Percentiles rank a stretch among this genome's conserved stretches.
These are phyloP conservation scores for Daedaleopsis sinensis DNA, from an alignment of 768 basidiomycete genomes.

Conservation along the genomic window DNA sequence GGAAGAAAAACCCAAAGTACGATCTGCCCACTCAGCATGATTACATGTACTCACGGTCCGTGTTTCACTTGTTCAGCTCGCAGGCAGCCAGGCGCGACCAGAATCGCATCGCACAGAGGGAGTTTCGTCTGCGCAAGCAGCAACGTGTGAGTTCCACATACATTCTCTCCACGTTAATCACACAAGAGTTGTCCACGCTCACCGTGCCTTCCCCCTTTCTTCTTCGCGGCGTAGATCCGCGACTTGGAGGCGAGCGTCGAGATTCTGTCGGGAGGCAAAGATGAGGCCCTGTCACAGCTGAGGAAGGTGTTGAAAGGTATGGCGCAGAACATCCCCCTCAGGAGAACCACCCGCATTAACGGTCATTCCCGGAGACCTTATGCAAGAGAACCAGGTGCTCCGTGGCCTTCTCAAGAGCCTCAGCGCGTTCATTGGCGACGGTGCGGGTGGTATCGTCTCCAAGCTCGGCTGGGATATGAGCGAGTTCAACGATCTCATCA, in stretches of 20 bases:
- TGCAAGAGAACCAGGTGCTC: slow-evolving; percentile 87
- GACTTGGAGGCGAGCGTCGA: slow-evolving; percentile 96
- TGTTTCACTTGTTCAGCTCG: slow-evolving; percentile 53
- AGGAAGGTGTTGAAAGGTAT: slow-evolving; percentile 78
- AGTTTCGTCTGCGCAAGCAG: slow-evolving; percentile 91
- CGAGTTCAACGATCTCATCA: slow-evolving; percentile 82
- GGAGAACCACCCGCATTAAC: slow-evolving; percentile 7
- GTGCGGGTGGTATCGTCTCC: slow-evolving; percentile 73
- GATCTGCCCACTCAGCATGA: slow-evolving; percentile 31
- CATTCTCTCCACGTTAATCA: not conserved
- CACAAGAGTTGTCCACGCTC: not conserved
- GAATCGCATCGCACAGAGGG: slow-evolving; percentile 90
- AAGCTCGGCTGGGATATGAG: slow-evolving; percentile 78
- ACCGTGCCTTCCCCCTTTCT: slow-evolving; percentile 8
- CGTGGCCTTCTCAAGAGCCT: slow-evolving; percentile 78
- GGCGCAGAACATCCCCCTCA: slow-evolving; percentile 2
- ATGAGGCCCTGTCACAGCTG: slow-evolving; percentile 85
- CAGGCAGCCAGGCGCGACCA: slow-evolving; percentile 88
- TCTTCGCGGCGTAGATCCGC: slow-evolving; percentile 63
- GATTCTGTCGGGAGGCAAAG: slow-evolving; percentile 88
- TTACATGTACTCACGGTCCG: slow-evolving; percentile 32
- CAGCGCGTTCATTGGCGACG: slow-evolving; percentile 84
- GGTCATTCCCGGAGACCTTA: slow-evolving; percentile 58
- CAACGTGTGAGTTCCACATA: slow-evolving; percentile 57
- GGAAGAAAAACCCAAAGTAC: slow-evolving; percentile 91